A percentile compares a stretch with the other conserved stretches of the same genome.
These are phyloP conservation scores for Flaveria bidentis DNA, from an alignment of 129 eudicot genomes.

Conservation along the genomic window DNA sequence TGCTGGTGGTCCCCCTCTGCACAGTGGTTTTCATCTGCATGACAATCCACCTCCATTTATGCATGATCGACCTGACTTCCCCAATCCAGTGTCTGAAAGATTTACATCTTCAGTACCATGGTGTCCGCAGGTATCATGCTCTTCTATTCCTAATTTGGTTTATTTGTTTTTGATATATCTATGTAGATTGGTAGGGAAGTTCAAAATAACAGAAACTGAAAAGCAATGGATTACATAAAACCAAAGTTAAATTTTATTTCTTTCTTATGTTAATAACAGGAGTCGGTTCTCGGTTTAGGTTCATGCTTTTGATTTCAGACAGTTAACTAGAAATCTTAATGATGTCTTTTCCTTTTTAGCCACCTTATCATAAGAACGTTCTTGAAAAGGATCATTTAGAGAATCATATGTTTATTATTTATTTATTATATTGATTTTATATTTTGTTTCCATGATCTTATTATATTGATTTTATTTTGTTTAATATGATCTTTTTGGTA, in stretches of 20 bases:
- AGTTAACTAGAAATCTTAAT: background rate
- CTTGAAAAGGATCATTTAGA: background rate
- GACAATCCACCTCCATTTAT: slow-evolving; percentile 70
- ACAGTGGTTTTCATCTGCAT: slow-evolving; percentile 71
- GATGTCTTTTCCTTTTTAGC: background rate
- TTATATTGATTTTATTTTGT: background rate
- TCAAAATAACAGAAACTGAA: background rate
- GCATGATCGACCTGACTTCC: slow-evolving; percentile 76
- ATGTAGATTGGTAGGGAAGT: background rate
- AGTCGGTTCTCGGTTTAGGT: background rate
- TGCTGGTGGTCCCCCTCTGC: slow-evolving; percentile 60
- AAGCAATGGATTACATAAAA: background rate
- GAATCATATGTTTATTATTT: background rate
- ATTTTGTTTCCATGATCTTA: no score
- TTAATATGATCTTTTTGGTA: background rate
- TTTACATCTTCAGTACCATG: slow-evolving; percentile 59
- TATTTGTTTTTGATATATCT: background rate
- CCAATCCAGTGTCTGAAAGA: slow-evolving; percentile 69
- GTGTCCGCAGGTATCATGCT: slow-evolving; percentile 75
- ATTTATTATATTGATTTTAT: background rate
- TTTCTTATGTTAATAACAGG: background rate
- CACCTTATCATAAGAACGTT: background rate
- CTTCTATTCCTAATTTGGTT: background rate
- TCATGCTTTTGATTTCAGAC: background rate
- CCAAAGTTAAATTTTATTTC: background rate